phyloP scores from a whole-genome alignment of 306 rosid genomes.

The Fagus crenata region DNA sequence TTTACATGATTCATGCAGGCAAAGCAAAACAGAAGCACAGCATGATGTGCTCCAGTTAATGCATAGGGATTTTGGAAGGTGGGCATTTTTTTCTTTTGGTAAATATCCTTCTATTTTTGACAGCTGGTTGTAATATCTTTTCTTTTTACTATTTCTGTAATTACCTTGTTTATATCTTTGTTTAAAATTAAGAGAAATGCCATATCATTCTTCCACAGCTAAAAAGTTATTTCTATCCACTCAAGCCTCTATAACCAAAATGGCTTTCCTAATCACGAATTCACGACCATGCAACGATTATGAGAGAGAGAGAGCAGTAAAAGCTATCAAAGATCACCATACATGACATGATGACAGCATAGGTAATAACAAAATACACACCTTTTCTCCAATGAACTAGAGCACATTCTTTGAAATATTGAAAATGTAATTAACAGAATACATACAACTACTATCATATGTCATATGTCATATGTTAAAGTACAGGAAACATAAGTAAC shows the following conservation, averaged over 20 bases:
- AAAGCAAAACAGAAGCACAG: slow-evolving; percentile 59
- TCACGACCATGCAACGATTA: background rate
- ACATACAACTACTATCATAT: no score
- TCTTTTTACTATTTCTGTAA: background rate
- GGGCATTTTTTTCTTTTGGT: slow-evolving; percentile 18
- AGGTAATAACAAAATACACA: no score
- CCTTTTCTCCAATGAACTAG: background rate
- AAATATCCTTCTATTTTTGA: background rate
- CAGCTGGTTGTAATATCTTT: background rate
- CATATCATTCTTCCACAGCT: background rate
- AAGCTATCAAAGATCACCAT: background rate
- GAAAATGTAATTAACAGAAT: background rate
- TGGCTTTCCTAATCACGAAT: background rate
- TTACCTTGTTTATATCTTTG: background rate
- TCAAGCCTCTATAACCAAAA: slow-evolving; percentile 8
- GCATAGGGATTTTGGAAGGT: slow-evolving; percentile 21
- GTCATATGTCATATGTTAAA: no score
- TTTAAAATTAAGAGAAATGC: background rate
- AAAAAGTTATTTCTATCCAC: background rate
- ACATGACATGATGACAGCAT: background rate
- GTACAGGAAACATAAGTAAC: background rate
- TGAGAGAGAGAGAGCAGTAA: background rate
- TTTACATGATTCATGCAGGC: slow-evolving; percentile 57
- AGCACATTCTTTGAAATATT: background rate
- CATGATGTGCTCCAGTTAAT: slow-evolving; percentile 49